Conservation (phyloP, 495 filamentous ascomycete species). For the Collariella sp. region DNA sequence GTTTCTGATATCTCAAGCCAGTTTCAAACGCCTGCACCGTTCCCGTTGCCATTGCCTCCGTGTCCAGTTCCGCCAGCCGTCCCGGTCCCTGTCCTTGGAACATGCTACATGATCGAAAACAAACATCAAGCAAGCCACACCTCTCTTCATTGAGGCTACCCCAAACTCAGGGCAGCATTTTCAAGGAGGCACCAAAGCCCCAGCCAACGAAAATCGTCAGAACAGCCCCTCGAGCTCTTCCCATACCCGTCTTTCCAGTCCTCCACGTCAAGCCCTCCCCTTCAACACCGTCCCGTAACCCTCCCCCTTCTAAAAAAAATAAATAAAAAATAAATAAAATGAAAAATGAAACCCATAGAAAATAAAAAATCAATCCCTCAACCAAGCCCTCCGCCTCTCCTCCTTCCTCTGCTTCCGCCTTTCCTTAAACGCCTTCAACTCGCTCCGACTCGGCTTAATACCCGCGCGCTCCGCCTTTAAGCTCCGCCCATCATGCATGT, state of each 20-base stretch:
- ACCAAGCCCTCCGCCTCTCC: constrained; percentile 87
- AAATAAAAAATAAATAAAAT: neutral
- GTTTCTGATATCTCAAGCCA: neutral
- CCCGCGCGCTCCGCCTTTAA: constrained; percentile 81
- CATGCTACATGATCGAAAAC: neutral
- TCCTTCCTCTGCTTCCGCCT: constrained; percentile 74
- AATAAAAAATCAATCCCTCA: constrained; percentile 54
- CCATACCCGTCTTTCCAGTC: too few relatives aligned
- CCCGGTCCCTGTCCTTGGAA: neutral
- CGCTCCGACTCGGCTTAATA: constrained; percentile 80
- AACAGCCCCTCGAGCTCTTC: too few relatives aligned
- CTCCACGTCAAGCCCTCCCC: neutral
- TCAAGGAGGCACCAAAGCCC: too few relatives aligned
- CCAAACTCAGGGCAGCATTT: too few relatives aligned
- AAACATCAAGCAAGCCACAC: neutral
- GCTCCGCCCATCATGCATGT: constrained; percentile 83
- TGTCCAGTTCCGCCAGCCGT: neutral
- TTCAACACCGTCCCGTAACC: neutral
- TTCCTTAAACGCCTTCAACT: constrained; percentile 67
- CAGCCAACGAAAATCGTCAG: too few relatives aligned
- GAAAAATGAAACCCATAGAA: too few relatives aligned
- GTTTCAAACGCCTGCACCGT: constrained; percentile 4
- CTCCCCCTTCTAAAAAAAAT: neutral
- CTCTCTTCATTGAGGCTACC: too few relatives aligned
- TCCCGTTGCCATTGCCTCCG: neutral